phyloP scores from a whole-genome alignment of 495 filamentous ascomycete species.

The Lasiosphaeria hispida region DNA sequence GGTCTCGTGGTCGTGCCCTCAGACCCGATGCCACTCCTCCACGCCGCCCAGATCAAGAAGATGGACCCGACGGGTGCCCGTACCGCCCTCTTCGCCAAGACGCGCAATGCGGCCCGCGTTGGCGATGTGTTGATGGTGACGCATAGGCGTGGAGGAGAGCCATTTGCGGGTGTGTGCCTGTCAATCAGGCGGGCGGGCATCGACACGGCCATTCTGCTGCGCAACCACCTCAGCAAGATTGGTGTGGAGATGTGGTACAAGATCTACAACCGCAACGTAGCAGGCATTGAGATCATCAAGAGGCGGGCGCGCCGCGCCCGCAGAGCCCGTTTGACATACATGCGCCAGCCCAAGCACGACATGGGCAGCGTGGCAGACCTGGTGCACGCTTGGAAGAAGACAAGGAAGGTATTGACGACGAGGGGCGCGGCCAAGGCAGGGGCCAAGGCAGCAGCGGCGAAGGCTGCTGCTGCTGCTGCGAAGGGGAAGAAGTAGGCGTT shows the following conservation, averaged over 20 bases:
- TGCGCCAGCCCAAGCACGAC: conserved; percentile 67
- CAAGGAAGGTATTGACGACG: conserved; percentile 30
- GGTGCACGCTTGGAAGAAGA: conserved; percentile 45
- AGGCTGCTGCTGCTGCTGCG: conserved; percentile 10
- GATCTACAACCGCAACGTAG: conserved; percentile 82
- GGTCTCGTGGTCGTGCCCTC: conserved; percentile 40
- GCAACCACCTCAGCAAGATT: conserved; percentile 75
- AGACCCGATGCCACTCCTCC: conserved; percentile 62
- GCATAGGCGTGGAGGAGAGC: conserved; percentile 72
- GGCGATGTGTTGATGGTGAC: conserved; percentile 91
- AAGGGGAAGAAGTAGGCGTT: conserved; percentile 18
- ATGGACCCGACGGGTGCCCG: conserved; percentile 85
- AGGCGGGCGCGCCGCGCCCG: conserved; percentile 77
- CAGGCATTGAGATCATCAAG: conserved; percentile 92
- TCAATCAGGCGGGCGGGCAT: conserved; percentile 80
- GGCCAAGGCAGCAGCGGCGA: conserved; percentile 11
- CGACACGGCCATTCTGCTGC: conserved; percentile 80
- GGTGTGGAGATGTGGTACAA: conserved; percentile 99
- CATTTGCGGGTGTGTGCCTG: conserved; percentile 83
- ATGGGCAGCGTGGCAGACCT: conserved; percentile 45
- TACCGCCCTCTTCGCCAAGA: conserved; percentile 71
- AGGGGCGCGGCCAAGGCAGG: conserved; percentile 12
- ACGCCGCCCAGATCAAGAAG: conserved; percentile 59
- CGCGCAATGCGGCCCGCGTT: conserved; percentile 65
- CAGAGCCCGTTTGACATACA: conserved; percentile 85